phyloP scores from a whole-genome alignment of 1,139 yeast species.

The Hemisphaericaspora lyxosophila region DNA sequence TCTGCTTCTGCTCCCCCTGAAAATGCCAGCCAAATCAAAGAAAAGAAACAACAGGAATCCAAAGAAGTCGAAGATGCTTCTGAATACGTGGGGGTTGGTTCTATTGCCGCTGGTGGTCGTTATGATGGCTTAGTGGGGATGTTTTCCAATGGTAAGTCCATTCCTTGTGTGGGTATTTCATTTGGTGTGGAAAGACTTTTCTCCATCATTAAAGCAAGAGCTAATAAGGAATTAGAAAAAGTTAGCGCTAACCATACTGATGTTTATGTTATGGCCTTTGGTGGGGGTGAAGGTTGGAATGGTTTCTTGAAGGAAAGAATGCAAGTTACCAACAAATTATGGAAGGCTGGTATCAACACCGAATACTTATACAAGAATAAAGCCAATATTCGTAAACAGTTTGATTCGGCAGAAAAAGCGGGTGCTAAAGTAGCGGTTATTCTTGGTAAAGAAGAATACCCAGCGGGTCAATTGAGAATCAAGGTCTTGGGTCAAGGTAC shows the following conservation, averaged over 20 bases:
- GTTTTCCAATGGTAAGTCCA: slow-evolving; percentile 90
- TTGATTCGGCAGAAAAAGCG: slow-evolving; percentile 93
- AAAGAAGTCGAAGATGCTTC: slow-evolving; percentile 72
- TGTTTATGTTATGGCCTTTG: slow-evolving; percentile 95
- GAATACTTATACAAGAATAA: slow-evolving; percentile 90
- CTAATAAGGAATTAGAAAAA: slow-evolving; percentile 50
- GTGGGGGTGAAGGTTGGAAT: slow-evolving; percentile 95
- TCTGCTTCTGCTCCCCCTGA: slow-evolving; percentile 92
- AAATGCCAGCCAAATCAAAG: slow-evolving; percentile 66
- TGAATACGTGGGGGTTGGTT: slow-evolving; percentile 96
- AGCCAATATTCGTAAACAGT: slow-evolving; percentile 93
- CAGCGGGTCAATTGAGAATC: slow-evolving; percentile 77
- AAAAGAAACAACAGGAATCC: slow-evolving; percentile 32
- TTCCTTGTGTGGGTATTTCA: slow-evolving; percentile 96
- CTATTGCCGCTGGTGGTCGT: slow-evolving; percentile 98
- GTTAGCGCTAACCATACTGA: slow-evolving; percentile 86
- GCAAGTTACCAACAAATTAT: slow-evolving; percentile 74
- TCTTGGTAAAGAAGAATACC: slow-evolving; percentile 89
- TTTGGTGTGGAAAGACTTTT: slow-evolving; percentile 96
- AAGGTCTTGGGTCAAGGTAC: slow-evolving; percentile 88
- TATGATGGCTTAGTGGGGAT: slow-evolving; percentile 94
- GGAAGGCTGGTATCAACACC: slow-evolving; percentile 87
- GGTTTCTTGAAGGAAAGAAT: slow-evolving; percentile 92
- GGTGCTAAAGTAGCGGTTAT: slow-evolving; percentile 92
- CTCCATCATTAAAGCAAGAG: slow-evolving; percentile 80